These are phyloP conservation scores for Raphidocelis subcapitata DNA, from an alignment of 139 green algal genomes.

Conservation along the genomic window DNA sequence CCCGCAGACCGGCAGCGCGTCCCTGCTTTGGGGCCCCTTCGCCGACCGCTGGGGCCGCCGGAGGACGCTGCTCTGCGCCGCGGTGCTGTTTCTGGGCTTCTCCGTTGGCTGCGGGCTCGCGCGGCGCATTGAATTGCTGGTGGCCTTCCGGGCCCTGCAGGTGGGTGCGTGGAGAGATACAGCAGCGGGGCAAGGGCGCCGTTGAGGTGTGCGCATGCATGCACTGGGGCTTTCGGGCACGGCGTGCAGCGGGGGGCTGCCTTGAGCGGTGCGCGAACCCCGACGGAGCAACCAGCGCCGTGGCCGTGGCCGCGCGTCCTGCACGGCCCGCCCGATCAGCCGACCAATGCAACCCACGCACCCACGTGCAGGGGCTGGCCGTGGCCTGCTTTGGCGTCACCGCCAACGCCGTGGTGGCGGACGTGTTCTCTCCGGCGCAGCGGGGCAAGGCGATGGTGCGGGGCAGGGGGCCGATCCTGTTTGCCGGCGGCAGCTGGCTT, in stretches of 20 bases:
- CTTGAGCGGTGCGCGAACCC: no score
- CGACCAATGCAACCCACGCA: neutral
- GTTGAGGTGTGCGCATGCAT: no score
- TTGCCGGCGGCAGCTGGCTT: neutral
- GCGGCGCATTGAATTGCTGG: constrained; percentile 1
- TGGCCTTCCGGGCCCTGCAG: constrained; percentile 21
- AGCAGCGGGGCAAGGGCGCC: no score
- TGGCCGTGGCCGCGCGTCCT: neutral
- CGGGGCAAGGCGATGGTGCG: constrained; percentile 8
- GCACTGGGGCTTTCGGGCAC: no score
- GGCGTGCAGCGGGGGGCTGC: no score
- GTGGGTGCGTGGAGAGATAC: no score
- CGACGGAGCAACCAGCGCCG: constrained; percentile 5
- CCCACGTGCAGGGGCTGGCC: no score
- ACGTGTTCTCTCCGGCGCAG: constrained; percentile 16
- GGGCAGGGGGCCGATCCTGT: constrained; percentile 17
- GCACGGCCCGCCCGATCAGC: neutral
- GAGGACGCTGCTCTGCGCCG: no score
- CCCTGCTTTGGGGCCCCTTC: no score
- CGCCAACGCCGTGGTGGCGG: constrained; percentile 10
- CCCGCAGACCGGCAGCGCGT: no score
- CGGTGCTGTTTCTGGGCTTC: neutral
- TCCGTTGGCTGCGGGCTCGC: constrained; percentile 16
- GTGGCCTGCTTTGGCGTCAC: neutral
- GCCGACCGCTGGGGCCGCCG: no score